These are phyloP conservation scores for Xerocomellus dryophilus DNA, from an alignment of 768 basidiomycete genomes.

Conservation along the genomic window DNA sequence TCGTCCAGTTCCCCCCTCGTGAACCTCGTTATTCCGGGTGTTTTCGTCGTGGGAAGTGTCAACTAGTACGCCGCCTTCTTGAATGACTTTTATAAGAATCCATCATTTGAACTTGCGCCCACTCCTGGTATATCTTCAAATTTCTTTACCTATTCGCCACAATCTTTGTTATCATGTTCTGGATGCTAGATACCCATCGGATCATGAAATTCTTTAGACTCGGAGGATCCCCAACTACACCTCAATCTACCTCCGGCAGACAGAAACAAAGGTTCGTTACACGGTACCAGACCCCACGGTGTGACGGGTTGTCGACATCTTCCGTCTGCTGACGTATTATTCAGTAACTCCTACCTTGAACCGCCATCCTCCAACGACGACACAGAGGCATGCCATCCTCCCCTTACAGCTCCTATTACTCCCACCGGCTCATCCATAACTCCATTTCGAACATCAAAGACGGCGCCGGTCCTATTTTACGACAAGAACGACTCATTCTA, in stretches of 20 bases:
- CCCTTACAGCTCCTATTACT: constrained; percentile 31
- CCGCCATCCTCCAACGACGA: constrained; percentile 9
- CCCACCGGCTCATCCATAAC: constrained; percentile 30
- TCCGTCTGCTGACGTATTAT: background rate
- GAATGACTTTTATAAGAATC: too few relatives aligned
- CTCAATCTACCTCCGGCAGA: constrained; percentile 19
- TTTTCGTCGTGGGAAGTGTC: constrained; percentile 4
- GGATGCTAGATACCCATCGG: constrained; percentile 33
- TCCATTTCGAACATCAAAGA: constrained; percentile 27
- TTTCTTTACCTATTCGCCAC: constrained; percentile 27
- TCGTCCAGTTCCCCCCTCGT: constrained; percentile 15
- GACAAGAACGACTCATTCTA: constrained; percentile 62
- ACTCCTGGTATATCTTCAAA: constrained; percentile 23
- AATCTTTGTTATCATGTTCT: constrained; percentile 21
- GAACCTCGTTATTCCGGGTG: background rate
- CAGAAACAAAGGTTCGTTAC: constrained; percentile 24
- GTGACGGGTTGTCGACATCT: background rate
- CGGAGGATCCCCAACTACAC: constrained; percentile 26
- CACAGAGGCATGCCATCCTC: constrained; percentile 27
- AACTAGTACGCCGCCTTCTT: constrained; percentile 30
- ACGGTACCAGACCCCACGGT: constrained; percentile 26
- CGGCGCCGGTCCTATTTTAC: constrained; percentile 55
- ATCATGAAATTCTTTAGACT: constrained; percentile 34
- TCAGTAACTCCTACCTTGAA: constrained; percentile 17
- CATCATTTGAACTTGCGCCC: too few relatives aligned